These are phyloP conservation scores for Sporothrix mexicana DNA, from an alignment of 2,329 filamentous ascomycete species.

Conservation along the genomic window DNA sequence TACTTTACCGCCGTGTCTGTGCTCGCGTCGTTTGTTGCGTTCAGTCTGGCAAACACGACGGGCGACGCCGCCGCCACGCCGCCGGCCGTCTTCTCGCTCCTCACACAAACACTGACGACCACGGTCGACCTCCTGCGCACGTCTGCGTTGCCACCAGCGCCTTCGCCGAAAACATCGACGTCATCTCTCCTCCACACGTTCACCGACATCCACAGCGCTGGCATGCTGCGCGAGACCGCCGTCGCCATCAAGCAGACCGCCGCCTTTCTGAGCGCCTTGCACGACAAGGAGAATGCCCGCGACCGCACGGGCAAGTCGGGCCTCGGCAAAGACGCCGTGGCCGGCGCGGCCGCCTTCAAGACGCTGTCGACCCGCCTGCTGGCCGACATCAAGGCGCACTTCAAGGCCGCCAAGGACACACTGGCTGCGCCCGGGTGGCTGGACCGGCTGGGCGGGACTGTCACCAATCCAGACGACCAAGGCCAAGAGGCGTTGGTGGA, in stretches of 20 bases:
- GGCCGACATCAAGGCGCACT: conserved; percentile 42
- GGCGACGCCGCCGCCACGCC: conserved; percentile 20
- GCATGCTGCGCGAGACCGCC: conserved; percentile 48
- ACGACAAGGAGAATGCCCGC: conserved; percentile 45
- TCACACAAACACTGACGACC: conserved; percentile 31
- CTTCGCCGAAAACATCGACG: conserved; percentile 21
- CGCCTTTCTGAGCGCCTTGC: conserved; percentile 42
- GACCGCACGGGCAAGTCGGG: conserved; percentile 45
- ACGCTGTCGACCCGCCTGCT: conserved; percentile 36
- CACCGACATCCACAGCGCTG: conserved; percentile 46
- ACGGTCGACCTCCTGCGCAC: conserved; percentile 34
- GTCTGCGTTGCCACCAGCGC: neutral
- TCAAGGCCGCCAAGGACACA: conserved; percentile 44
- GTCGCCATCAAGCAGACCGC: conserved; percentile 44
- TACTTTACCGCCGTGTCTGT: conserved; percentile 54
- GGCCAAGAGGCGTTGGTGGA: conserved; percentile 35
- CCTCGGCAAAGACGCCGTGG: conserved; percentile 45
- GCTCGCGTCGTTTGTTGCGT: conserved; percentile 45
- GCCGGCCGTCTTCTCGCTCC: neutral
- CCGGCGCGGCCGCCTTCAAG: conserved; percentile 42
- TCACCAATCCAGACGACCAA: conserved; percentile 30
- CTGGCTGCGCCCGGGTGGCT: conserved; percentile 48
- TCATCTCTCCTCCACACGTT: conserved; percentile 42
- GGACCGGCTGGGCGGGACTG: conserved; percentile 42
- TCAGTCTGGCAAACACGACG: conserved; percentile 35